Evolutionary conservation across 768 basidiomycete species (phyloP), one percentile per base, ranked within the genome.

Genomic region (Lentinula detonsa): DNA sequence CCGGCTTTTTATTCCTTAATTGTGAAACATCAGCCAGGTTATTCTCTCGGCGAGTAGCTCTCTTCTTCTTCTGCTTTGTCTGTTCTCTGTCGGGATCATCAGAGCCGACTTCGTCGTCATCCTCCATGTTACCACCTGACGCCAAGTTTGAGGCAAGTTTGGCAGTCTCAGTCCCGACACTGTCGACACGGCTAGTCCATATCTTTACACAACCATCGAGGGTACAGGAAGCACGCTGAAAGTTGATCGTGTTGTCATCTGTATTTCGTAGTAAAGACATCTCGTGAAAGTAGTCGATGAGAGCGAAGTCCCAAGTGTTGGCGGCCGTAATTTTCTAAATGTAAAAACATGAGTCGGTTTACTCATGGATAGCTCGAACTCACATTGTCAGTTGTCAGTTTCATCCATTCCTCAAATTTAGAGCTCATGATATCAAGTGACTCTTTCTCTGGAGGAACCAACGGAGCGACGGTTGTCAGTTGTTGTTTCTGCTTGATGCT

Each of bases 401-500:
- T 98, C 96, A 99, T 98, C 97, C 97, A 98, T 73, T 98, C 95
- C 72, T 99, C 97, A 69, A 89, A 97, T 67, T 95, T 97, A 42
- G 87, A 89, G 74, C 81, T 92, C 85, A 92, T 91, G n/a, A 94
- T 83, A 65, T 95, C 91, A 65, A 88, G 74, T 0, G 88, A 81
- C 18, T 88, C 83, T 39, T 39, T 54, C 46, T 86, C 81, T 31
- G 86, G 82, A 37, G 70, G 70, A 7, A 13, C 6, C 1, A 74
- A 71, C 2, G 84, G 84, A 7, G 85, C 78, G 2, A 88, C 83
- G 28, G 86, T 81, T 62, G 80, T 83, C 42, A 89, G 77, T 51
- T 85, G 82, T 65, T 78, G 78, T 54, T 86, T 88, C 72, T 83
- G 83, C 66, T 81, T 84, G 15, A 77, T 75, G 11, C 78, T 72